Base-by-base conservation (phyloP, 2,329 filamentous ascomycete species). In the Epichloe glyceriae region DNA sequence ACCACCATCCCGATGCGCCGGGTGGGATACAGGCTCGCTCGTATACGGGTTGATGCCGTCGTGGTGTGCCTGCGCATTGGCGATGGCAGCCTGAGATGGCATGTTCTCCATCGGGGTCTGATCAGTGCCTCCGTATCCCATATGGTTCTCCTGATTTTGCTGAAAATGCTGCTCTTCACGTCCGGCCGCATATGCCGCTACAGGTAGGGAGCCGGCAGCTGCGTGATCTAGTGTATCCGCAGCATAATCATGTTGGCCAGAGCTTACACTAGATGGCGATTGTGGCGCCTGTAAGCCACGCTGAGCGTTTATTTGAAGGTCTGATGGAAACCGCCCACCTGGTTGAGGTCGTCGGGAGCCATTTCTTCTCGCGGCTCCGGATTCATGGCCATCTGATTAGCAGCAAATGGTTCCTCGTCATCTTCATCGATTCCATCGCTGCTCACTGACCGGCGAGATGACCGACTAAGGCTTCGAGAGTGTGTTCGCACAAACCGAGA, bases 321-420 rank as follows among this genome's bases (percentile, higher is more conserved):
- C 90, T 71, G 87, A 94, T 71, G 91, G 91, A 73, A 98, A 98
- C 69, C 90, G 83, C 75, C 91, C 91, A 83, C 90, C 91, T 82
- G 88, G 83, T 78, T 87, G 82, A 65, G 88, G 86, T 68, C 89
- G 83, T 68, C 78, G 78, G 78, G 73, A 58, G 70, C 65, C 50
- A 66, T 64, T 53, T 78, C 75, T 61, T 75, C 70, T 56, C 69
- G 74, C 54, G 71, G 70, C 58, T 68, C 71, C 54, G 70, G 71
- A 56, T 66, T 72, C 54, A 74, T 65, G 40, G 66, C 64, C 47
- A 68, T 61, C 53, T 67, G 70, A 71, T 60, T 69, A 19, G 73
- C 73, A 42, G 77, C 72, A 60, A 82, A 83, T 12, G 79, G 78
- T 58, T 82, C 78, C 54, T 82, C 78, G 50, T 84, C 80, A 53